Percentiles rank a stretch among this genome's conserved stretches.
These are phyloP conservation scores for Trichosanthes cucumerina DNA, from an alignment of 306 rosid genomes.

Conservation along the genomic window DNA sequence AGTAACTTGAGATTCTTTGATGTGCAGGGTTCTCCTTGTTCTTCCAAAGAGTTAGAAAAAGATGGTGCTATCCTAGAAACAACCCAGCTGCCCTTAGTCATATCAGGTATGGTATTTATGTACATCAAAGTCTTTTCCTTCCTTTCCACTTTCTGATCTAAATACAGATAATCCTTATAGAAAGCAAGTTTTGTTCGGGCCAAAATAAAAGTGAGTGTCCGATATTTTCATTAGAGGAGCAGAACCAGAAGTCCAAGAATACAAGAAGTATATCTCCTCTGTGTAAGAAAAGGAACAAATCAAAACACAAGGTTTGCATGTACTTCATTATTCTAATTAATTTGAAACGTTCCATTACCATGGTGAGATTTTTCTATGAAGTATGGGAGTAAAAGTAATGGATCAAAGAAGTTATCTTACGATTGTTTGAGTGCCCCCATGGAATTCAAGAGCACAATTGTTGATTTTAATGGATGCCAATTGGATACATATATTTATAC, in stretches of 20 bases:
- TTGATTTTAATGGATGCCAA: not conserved
- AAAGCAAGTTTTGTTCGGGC: conserved; percentile 27
- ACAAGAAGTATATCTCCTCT: conserved; percentile 18
- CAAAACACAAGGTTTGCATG: conserved; percentile 36
- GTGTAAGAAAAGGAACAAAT: conserved; percentile 34
- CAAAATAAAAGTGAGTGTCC: conserved; percentile 10
- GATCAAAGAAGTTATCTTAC: not conserved
- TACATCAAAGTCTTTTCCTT: not conserved
- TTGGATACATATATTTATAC: not conserved
- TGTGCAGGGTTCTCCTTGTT: conserved; percentile 37
- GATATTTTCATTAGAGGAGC: conserved; percentile 20
- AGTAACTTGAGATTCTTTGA: not conserved
- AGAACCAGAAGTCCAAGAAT: conserved; percentile 4
- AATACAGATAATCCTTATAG: not conserved
- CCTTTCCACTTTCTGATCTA: conserved; percentile 11
- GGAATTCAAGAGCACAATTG: not conserved
- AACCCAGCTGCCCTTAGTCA: conserved; percentile 12
- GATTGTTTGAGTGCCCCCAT: not conserved
- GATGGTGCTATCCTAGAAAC: conserved; percentile 30
- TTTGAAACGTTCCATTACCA: not conserved
- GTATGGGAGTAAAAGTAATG: not conserved
- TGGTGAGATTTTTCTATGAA: not conserved
- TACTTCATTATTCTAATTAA: conserved; percentile 6
- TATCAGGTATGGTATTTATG: not conserved
- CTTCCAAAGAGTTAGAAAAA: conserved; percentile 16